These are phyloP conservation scores for Hebeloma cylindrosporum DNA, from an alignment of 768 basidiomycete species.

Conservation along the genomic window DNA sequence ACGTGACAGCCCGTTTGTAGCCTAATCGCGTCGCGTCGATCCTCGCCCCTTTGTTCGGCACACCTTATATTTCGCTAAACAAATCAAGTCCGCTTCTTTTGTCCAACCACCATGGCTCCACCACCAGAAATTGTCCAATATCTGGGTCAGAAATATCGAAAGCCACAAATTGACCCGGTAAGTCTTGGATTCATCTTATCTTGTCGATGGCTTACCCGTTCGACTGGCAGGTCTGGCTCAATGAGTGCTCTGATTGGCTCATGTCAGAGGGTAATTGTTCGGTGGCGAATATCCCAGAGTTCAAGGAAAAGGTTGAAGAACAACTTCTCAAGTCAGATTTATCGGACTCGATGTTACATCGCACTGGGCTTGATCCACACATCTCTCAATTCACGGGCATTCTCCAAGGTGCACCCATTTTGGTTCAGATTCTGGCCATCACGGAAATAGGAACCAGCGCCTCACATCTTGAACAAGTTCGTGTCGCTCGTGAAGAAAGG, in stretches of 20 bases:
- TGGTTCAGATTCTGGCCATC: conserved; percentile 76
- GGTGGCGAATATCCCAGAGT: conserved; percentile 45
- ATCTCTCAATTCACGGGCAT: conserved; percentile 36
- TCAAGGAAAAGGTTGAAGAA: conserved; percentile 53
- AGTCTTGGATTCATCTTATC: conserved; percentile 20
- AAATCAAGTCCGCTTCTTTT: background rate
- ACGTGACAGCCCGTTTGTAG: conserved; percentile 22
- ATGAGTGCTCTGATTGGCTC: conserved; percentile 70
- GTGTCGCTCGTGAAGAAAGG: conserved; percentile 64
- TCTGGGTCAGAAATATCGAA: conserved; percentile 55
- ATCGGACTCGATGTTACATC: conserved; percentile 64
- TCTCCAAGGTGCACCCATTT: conserved; percentile 48
- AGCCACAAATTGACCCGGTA: conserved; percentile 65
- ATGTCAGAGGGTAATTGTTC: too few species aligned
- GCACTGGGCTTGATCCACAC: conserved; percentile 64
- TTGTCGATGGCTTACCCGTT: too few species aligned
- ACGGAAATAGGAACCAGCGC: conserved; percentile 87
- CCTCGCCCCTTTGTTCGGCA: conserved; percentile 1
- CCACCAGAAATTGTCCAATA: conserved; percentile 46
- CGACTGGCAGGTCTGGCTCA: conserved; percentile 84
- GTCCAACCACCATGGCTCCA: conserved; percentile 22
- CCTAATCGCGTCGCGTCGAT: conserved; percentile 27
- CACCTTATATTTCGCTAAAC: background rate
- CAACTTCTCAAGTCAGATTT: conserved; percentile 78
- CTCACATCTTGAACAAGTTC: conserved; percentile 70